phyloP scores from a whole-genome alignment of 2,329 filamentous ascomycete genomes.

The Alternaria solani region DNA sequence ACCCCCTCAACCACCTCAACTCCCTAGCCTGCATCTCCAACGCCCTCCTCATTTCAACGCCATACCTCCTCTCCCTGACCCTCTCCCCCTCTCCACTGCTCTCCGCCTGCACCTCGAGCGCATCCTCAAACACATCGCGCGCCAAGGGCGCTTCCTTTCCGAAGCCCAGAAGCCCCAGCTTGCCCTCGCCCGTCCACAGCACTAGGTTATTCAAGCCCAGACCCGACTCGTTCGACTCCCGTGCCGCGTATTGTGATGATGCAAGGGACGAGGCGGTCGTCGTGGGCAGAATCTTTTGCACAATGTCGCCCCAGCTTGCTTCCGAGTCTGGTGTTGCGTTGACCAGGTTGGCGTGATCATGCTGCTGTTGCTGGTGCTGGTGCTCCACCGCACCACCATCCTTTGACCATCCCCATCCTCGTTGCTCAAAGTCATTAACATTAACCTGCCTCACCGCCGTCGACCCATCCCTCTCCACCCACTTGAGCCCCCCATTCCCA shows the following conservation, averaged over 20 bases:
- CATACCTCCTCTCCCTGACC: slow-evolving; percentile 69
- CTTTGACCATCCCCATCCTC: neutral
- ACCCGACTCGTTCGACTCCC: slow-evolving; percentile 4
- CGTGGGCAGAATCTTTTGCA: slow-evolving; percentile 76
- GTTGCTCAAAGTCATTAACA: slow-evolving; percentile 57
- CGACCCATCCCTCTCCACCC: slow-evolving; percentile 85
- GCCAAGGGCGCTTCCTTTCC: slow-evolving; percentile 45
- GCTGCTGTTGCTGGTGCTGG: neutral
- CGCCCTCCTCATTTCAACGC: slow-evolving; percentile 75
- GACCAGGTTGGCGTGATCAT: neutral
- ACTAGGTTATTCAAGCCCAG: slow-evolving; percentile 70
- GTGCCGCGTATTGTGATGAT: neutral
- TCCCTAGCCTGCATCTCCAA: slow-evolving; percentile 82
- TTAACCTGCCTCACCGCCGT: slow-evolving; percentile 64
- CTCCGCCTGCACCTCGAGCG: slow-evolving; percentile 49
- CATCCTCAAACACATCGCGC: slow-evolving; percentile 43
- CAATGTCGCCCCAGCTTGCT: slow-evolving; percentile 65
- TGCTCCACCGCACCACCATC: too few species aligned
- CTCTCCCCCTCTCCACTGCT: slow-evolving; percentile 38
- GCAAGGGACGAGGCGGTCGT: slow-evolving; percentile 41
- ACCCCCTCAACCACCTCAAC: slow-evolving; percentile 73
- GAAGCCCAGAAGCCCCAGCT: slow-evolving; percentile 72
- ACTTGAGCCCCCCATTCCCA: slow-evolving; percentile 82
- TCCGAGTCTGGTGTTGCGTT: slow-evolving; percentile 1
- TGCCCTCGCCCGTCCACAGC: slow-evolving; percentile 85